Conservation (phyloP, 352 stramenopile genomes). For the Globisporangium middletonii region DNA sequence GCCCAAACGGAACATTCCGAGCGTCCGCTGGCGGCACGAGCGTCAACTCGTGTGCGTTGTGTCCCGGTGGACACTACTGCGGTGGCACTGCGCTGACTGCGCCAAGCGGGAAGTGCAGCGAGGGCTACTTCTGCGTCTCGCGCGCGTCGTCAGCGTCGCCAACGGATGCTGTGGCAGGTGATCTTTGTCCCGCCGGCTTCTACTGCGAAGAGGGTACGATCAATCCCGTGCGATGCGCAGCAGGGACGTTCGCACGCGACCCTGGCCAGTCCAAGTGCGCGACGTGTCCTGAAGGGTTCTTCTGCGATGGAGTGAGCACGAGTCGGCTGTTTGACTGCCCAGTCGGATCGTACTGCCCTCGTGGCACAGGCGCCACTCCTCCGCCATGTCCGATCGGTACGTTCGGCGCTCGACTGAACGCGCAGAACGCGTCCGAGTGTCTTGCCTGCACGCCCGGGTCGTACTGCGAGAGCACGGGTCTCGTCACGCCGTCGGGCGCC, state of each 20-base stretch:
- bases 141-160: constrained; percentile 38
- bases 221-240: constrained; percentile 35
- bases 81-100: constrained; percentile 30
- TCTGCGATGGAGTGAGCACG: constrained; percentile 49
- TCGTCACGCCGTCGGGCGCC: constrained; percentile 19
- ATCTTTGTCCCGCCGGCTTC: constrained; percentile 46
- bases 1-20: constrained; percentile 57
- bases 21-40: constrained; percentile 37
- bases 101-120: constrained; percentile 49
- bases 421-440: constrained; percentile 38
- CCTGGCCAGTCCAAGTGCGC: constrained; percentile 26
- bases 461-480: constrained; percentile 29
- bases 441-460: constrained; percentile 27
- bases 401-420: constrained; percentile 36
- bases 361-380: constrained; percentile 27
- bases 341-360: constrained; percentile 40
- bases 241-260: constrained; percentile 29
- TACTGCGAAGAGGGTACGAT: constrained; percentile 52
- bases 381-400: constrained; percentile 63
- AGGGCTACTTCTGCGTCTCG: constrained; percentile 82
- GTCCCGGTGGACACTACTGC: constrained; percentile 55
- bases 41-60: constrained; percentile 57
- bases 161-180: constrained; percentile 33
- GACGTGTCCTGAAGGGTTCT: constrained; percentile 56
- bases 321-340: constrained; percentile 38